Evolutionary conservation across 257 asterid species (phyloP), one percentile per base, ranked within the genome.

Genomic region (Solanum microdontum): DNA sequence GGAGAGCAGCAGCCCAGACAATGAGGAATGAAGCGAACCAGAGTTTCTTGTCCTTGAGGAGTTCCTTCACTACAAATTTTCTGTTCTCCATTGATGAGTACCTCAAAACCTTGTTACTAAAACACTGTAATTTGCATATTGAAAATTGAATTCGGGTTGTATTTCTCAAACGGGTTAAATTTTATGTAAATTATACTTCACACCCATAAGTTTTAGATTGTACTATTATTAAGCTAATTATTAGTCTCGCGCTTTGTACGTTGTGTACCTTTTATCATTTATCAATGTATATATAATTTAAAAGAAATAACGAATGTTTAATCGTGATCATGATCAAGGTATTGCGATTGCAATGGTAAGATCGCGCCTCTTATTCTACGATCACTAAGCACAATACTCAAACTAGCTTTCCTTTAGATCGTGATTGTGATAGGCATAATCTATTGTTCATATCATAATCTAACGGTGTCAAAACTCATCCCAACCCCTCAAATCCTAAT

Each of bases 1-100:
- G 99, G 79, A 96, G 94, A 88, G 88, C 95, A 85, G 98, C 97
- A 17, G 99, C 99, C 99, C 99, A 96, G 21, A 87, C 90, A 64
- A 95, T 90, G 32, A 96, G 92, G 90, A 94, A 90, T 39, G 98
- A 96, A 58, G 99, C 98, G 83, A 90, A 11, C 98, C 97, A 96
- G 91, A 96, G 90, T 23, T 90, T 90, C 83, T 93, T 95, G 40
- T 94, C 98, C 91, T 93, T 96, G 87, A 96, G 91, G 48, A 96
- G 91, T 85, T 86, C 92, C 87, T 92, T 89, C 17, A 86, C 79
- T 86, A 92, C 90, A n/a, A 90, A 88, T 85, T 93, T 94, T 75
- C 92, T 90, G 17, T 90, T 82, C 83, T 91, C 93, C 98, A 93
- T 90, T 87, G 45, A 36, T 80, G 66, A 79, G 37, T 43, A 11